These are phyloP conservation scores for Dothistroma pini DNA, from an alignment of 2,329 filamentous ascomycete genomes.

Conservation along the genomic window DNA sequence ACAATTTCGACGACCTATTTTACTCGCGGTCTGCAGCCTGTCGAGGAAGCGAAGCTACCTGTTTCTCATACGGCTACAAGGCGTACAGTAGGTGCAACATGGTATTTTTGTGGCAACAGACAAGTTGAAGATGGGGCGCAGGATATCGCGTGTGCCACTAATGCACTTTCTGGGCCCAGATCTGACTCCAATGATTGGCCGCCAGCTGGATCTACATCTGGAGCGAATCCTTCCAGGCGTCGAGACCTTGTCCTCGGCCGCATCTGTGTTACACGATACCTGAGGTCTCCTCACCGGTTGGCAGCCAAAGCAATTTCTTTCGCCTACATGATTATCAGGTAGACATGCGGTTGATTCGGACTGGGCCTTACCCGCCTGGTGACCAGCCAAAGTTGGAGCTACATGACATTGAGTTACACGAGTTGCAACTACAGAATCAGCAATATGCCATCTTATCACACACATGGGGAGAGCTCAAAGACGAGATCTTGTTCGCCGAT, in stretches of 20 bases:
- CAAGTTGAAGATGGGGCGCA: neutral
- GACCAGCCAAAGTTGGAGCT: neutral
- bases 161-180: neutral
- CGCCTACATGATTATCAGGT: neutral
- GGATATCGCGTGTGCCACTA: neutral
- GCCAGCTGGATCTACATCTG: neutral
- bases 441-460: conserved; percentile 5
- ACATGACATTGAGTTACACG: neutral
- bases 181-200: neutral
- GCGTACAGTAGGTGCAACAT: no score
- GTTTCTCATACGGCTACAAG: no score
- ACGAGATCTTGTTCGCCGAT: conserved; percentile 2
- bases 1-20: no score
- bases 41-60: no score
- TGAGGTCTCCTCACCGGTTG: neutral
- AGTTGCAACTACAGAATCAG: neutral
- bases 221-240: neutral
- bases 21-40: no score
- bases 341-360: neutral
- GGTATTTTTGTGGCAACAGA: neutral
- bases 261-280: neutral
- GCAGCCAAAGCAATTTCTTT: neutral
- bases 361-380: neutral
- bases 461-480: neutral
- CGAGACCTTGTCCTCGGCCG: neutral